Evolutionary conservation across 495 filamentous ascomycete species (phyloP), one percentile per base, ranked within the genome.

Genomic region (Aspergillus ellipticus): DNA sequence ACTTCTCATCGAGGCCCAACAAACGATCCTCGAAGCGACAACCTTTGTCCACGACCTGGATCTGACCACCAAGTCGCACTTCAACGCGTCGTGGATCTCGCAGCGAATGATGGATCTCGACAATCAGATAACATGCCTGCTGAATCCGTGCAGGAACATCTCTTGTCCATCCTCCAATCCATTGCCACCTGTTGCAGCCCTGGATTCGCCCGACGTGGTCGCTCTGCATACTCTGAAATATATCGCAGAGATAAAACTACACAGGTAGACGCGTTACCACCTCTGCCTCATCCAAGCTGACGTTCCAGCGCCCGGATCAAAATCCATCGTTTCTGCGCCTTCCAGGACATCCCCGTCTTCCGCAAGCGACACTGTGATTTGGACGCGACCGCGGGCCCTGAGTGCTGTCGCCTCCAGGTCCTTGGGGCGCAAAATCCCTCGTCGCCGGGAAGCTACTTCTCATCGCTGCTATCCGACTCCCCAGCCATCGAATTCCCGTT

Each of bases 171-270:
- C 24, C 24, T 28, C 24, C 24, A 29, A 57, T 42, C 45, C 19
- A 6, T n/a, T 48, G 5, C 45, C 45, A 9, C 45, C 45, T 4
- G 26, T 22, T n/a, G 6, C 43, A 6, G 26, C 45, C 4, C 28
- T 24, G 7, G 56, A 55, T 11, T 55, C 53, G 0, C 43, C 58
- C 9, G 76, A 79, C 42, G 53, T 55, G 15, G 63, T 68, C 20
- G 61, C 75, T 6, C 61, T 66, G 8, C 61, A 70, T 46, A 68
- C 71, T n/a, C 59, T 81, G 42, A 63, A 70, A 26, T 68, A 64
- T n/a, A 78, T 79, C 29, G 69, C 76, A 17, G 72, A 73, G 29
- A 79, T 79, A 55, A 79, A 77, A 51, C 48, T 81, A 47, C 74
- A 79, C 49, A 77, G 73, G 76, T 77, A 67, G 20, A 52, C 16